Evolutionary conservation across 164 flowering plant genomes (phyloP).

Genomic region (Warburgia ugandensis): DNA sequence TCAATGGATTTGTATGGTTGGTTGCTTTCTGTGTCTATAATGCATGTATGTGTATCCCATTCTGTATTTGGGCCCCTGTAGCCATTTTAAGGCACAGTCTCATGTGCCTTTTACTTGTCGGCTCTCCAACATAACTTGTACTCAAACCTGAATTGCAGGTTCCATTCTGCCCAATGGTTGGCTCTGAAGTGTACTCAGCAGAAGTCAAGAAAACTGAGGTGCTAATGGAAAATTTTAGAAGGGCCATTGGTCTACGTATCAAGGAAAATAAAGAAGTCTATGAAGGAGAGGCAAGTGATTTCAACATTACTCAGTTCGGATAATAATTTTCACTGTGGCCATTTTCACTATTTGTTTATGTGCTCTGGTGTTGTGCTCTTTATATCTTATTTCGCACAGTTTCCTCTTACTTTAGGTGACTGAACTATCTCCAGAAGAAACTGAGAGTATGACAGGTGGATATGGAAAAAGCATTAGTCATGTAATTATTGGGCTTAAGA

Average conservation of each 20-base stretch:
- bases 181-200: constrained; percentile 95
- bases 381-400: constrained; percentile 1
- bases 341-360: not conserved
- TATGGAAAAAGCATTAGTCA: constrained; percentile 95
- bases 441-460: constrained; percentile 89
- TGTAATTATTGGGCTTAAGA: constrained; percentile 90
- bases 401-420: constrained; percentile 53
- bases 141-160: constrained; percentile 38
- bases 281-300: constrained; percentile 89
- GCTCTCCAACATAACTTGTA: no score
- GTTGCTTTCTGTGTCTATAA: no score
- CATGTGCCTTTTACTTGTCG: no score
- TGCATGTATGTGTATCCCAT: no score
- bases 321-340: not conserved
- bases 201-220: constrained; percentile 99
- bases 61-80: no score
- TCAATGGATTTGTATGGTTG: no score
- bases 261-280: constrained; percentile 97
- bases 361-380: not conserved
- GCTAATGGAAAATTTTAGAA: constrained; percentile 92
- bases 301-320: not conserved
- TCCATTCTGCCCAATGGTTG: constrained; percentile 99
- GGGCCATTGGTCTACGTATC: constrained; percentile 95
- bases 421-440: constrained; percentile 97
- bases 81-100: no score